These are phyloP conservation scores for Podospora tetraspora DNA, from an alignment of 495 filamentous ascomycete species.

Conservation along the genomic window DNA sequence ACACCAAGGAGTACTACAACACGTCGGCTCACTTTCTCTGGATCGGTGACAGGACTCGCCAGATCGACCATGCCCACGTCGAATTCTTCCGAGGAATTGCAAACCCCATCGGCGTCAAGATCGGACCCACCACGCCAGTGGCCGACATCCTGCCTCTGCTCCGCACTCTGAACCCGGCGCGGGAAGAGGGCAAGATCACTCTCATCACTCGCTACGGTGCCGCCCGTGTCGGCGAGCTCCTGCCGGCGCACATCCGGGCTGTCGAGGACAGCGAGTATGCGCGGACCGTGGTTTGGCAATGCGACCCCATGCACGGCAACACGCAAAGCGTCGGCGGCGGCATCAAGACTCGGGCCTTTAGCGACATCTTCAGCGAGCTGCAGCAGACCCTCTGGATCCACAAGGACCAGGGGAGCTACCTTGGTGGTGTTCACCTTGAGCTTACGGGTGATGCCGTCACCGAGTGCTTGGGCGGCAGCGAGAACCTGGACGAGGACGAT, in stretches of 20 bases:
- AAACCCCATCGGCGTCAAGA: constrained; percentile 94
- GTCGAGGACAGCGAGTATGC: constrained; percentile 65
- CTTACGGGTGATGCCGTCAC: constrained; percentile 94
- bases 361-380: constrained; percentile 79
- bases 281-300: constrained; percentile 89
- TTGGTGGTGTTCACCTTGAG: constrained; percentile 93
- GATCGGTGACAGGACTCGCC: constrained; percentile 94
- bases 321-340: constrained; percentile 62
- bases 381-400: constrained; percentile 76
- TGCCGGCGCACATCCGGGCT: constrained; percentile 79
- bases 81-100: constrained; percentile 95
- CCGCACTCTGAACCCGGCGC: constrained; percentile 73
- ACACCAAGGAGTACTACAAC: constrained; percentile 61
- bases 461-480: constrained; percentile 89
- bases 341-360: constrained; percentile 86
- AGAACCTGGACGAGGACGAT: constrained; percentile 80
- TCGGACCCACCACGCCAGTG: constrained; percentile 74
- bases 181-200: constrained; percentile 85
- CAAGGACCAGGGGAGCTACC: constrained; percentile 69
- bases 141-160: constrained; percentile 71
- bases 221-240: constrained; percentile 58
- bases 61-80: constrained; percentile 85
- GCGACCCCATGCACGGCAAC: constrained; percentile 97
- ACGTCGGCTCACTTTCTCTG: constrained; percentile 97
- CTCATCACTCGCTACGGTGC: constrained; percentile 94